Base-by-base conservation (phyloP, 768 basidiomycete genomes). In the Mycena metata region DNA sequence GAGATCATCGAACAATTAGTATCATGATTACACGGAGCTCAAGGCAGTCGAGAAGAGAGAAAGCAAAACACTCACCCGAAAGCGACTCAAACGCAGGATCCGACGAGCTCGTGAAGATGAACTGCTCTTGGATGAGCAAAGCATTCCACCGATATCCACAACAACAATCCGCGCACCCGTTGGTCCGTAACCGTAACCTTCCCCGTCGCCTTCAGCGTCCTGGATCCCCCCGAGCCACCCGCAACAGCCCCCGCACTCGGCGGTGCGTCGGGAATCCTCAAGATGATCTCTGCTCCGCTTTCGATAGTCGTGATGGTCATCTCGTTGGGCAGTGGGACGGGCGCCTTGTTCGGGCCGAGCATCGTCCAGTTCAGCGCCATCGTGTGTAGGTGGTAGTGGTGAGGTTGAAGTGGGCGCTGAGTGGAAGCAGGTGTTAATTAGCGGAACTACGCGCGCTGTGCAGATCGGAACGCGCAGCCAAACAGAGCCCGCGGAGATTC, bases 281-380 rank as follows among this genome's bases (percentile, higher is more conserved):
- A 80, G 24, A 78, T 81, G 55, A 90, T 73, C 59, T 92, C 91
- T 43, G 85, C 90, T 26, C 88, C 88, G 16, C 83, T 78, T 58
- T 89, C 85, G 62, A 91, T 73, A 1, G 82, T 83, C 16, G 86
- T 85, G 43, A 94, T 85, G 0, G 81, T 85, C 74, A 80, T 79
- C 77, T 95, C 93, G 49, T 88, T 78, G 0, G 86, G 88, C 21
- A 94, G 81, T 17, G 91, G 90, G 12, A 93, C 80, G 6, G 91
- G 91, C 12, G 84, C 79, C 58, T 87, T 84, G 46, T 89, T 83
- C 5, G 83, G 76, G 63, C 83, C 83, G 26, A 94, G 82, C 85
- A 91, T 92, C 0, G 86, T 85, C 90, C 91, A 93, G 81, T 95
- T 93, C 47, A 95, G 83, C 9, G 93, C 90, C 93, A 94, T 94